Evolutionary conservation across 768 basidiomycete genomes (phyloP), one percentile per base, ranked within the genome.

Genomic region (Boletus sp.): DNA sequence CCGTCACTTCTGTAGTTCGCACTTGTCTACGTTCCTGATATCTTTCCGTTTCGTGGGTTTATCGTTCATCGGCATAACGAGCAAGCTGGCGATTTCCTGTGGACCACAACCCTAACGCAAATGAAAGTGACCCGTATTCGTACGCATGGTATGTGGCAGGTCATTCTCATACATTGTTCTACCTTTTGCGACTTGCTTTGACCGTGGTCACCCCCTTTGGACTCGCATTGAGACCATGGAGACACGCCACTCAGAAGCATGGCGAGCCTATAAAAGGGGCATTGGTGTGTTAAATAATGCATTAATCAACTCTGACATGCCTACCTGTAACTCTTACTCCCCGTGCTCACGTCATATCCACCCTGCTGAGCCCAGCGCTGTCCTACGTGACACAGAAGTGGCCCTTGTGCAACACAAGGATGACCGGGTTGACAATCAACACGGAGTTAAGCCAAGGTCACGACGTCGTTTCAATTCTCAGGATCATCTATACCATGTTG

Each of bases 71-170:
- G 20, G 48, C 45, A 35, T 28, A 5, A 18, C 30, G 30, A 49
- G 24, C 55, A 8, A 51, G 42, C 24, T 28, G 33, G 58, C 42
- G 41, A 37, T 40, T 47, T 44, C 15, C 11, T 30, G 48, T 46
- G 56, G 11, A 40, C 17, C 29, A 55, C 14, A 44, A 42, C 36
- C 56, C 20, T 44, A 46, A 36, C 20, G 29, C 40, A 56, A 56
- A 45, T 58, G 64, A 54, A 44, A 48, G 20, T 20, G 33, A 35
- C 20, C 15, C 36, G 46, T 36, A 29, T 48, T 45, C 3, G 18
- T 51, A 29, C 5, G 37, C 15, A 52, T 50, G 39, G 48, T 59
- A 56, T 46, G 62, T 63, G 56, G 39, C 55, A 44, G 45, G 35
- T 29, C 59, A 18, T 49, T 64, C 52, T 17, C 33, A 52, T 50